Percentiles rank a stretch among this genome's conserved stretches.
These are phyloP conservation scores for Lipomyces orientalis DNA, from an alignment of 805 yeast genomes.

Conservation along the genomic window DNA sequence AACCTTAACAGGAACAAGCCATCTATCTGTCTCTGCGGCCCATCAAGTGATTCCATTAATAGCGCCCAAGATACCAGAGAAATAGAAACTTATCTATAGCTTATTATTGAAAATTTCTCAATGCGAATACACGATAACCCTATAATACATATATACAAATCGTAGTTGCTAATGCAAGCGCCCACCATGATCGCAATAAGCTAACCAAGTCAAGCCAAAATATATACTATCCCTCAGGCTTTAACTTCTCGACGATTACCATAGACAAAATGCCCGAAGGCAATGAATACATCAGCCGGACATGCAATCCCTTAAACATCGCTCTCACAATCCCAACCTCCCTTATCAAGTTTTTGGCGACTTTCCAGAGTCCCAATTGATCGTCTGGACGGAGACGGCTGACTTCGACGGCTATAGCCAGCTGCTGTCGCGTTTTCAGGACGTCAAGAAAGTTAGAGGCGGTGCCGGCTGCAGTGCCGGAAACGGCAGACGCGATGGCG, in stretches of 20 bases:
- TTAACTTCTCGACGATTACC: constrained; percentile 50
- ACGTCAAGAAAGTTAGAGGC: constrained; percentile 51
- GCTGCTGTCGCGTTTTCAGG: constrained; percentile 53
- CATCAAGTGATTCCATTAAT: too few relatives aligned
- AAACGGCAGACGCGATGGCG: constrained; percentile 45
- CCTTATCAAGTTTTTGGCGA: constrained; percentile 46
- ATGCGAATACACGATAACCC: not conserved
- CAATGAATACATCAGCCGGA: constrained; percentile 48
- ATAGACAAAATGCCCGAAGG: constrained; percentile 51
- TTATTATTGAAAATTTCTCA: not conserved
- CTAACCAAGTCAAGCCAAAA: not conserved
- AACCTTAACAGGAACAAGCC: too few relatives aligned
- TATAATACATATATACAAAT: not conserved
- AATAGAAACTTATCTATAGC: not conserved
- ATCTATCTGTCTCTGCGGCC: too few relatives aligned
- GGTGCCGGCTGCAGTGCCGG: constrained; percentile 47
- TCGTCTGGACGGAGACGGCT: constrained; percentile 49
- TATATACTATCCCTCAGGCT: constrained; percentile 45
- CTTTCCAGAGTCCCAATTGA: constrained; percentile 44
- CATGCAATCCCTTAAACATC: constrained; percentile 47
- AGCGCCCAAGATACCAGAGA: not conserved
- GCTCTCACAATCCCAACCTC: constrained; percentile 49
- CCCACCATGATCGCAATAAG: not conserved
- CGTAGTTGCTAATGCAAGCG: not conserved
- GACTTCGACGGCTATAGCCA: constrained; percentile 51